phyloP scores from a whole-genome alignment of 768 basidiomycete genomes.

The Phlebiopsis gigantea region DNA sequence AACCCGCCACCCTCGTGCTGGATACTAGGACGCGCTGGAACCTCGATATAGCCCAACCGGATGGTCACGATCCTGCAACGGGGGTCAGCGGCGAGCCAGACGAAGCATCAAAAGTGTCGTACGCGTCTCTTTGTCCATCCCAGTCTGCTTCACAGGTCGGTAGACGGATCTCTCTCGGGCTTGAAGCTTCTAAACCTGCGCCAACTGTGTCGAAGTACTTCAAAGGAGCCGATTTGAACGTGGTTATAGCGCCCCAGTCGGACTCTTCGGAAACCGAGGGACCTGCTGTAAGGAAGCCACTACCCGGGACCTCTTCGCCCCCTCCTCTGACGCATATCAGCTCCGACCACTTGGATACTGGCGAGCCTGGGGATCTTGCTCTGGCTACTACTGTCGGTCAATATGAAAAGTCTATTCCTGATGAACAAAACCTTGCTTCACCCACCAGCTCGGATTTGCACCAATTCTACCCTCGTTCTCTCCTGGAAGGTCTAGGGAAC shows the following conservation, averaged over 20 bases:
- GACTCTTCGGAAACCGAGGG: too few relatives aligned
- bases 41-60: background rate
- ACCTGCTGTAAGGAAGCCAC: too few relatives aligned
- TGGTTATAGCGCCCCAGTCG: too few relatives aligned
- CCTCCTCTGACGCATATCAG: background rate
- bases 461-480: too few relatives aligned
- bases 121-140: conserved; percentile 38
- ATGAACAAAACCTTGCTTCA: too few relatives aligned
- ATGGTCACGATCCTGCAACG: background rate
- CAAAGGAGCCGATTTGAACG: too few relatives aligned
- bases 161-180: background rate
- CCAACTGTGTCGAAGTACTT: conserved; percentile 11
- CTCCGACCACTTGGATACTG: too few relatives aligned
- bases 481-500: too few relatives aligned
- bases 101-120: background rate
- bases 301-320: background rate
- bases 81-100: background rate
- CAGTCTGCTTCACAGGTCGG: conserved; percentile 51
- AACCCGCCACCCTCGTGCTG: conserved; percentile 29
- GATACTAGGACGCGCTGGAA: conserved; percentile 31
- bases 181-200: background rate
- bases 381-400: too few relatives aligned
- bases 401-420: too few relatives aligned
- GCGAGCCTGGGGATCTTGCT: too few relatives aligned
- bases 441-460: too few relatives aligned